Base-by-base conservation (phyloP, 805 yeast genomes). In the Komagataella populi region DNA sequence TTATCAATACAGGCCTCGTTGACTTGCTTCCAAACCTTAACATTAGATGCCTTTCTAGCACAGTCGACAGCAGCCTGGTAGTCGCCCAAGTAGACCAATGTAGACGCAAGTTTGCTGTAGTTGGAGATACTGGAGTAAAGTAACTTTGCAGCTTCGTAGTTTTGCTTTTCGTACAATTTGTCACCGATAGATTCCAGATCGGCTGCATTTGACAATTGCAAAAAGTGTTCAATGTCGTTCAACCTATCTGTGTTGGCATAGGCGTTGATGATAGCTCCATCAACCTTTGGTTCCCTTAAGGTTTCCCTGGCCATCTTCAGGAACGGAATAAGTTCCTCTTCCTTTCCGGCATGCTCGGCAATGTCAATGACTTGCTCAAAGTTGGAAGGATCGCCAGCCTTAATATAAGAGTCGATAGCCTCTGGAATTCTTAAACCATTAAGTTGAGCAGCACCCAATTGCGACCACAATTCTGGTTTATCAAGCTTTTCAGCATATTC, bases 1-100 rank as follows among this genome's bases (percentile, higher is more conserved):
- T 87, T 86, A 59, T 83, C 96, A 66, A 93, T 83, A 79, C 99
- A 93, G 20, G 97, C 99, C 66, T 83, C 87, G 70, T 89, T 88
- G 50, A 93, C 99, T 70, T 90, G 95, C 70, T 89, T 93, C 99
- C 99, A 93, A 45, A 93, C 99, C 63, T 77, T 78, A 54, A 84
- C 80, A 68, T 88, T 89, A 43, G 96, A 86, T 2, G 99, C 98
- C 71, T 91, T 93, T 74, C 99, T 85, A 20, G 99, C 99, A 69
- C 97, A 89, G 64, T 93, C 98, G 55, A 93, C 99, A 50, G 99
- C 99, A 52, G 87, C 81, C 71, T 93, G 97, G 68, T 88, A 90
- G 65, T 93, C 97, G 51, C 81, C 82, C 62, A 93, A 73, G 72
- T 83, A 89, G 43, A 93, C 99, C 63, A 90, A 78, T 30, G 98